Evolutionary conservation across 805 yeast species (phyloP).

Genomic region (Huiozyma naganishii): DNA sequence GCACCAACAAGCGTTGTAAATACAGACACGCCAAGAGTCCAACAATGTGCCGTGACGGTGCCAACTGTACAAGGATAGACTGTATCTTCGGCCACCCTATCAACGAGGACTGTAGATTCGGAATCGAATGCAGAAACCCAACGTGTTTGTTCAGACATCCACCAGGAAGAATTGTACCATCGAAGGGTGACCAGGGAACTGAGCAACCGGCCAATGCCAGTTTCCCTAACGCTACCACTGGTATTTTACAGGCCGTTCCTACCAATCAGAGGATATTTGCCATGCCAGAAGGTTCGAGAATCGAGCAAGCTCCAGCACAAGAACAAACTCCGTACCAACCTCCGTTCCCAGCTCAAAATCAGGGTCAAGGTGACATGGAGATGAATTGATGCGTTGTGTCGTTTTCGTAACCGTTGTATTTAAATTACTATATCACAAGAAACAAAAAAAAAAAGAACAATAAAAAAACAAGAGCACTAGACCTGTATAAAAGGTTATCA

Average conservation of each 20-base stretch:
- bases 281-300: slow-evolving; percentile 59
- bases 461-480: slow-evolving; percentile 2
- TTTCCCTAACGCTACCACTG: slow-evolving; percentile 17
- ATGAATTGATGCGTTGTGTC: neutral
- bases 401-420: neutral
- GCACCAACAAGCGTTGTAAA: slow-evolving; percentile 71
- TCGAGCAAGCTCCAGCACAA: slow-evolving; percentile 54
- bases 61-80: slow-evolving; percentile 64
- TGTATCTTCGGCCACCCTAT: slow-evolving; percentile 80
- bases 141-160: slow-evolving; percentile 74
- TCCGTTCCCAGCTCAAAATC: slow-evolving; percentile 15
- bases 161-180: slow-evolving; percentile 47
- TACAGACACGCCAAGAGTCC: slow-evolving; percentile 74
- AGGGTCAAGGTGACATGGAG: slow-evolving; percentile 18
- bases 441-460: slow-evolving; percentile 4
- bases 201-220: slow-evolving; percentile 9
- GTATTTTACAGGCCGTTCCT: slow-evolving; percentile 12
- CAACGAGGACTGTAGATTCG: slow-evolving; percentile 70
- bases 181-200: neutral
- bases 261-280: slow-evolving; percentile 65
- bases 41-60: slow-evolving; percentile 74
- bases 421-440: slow-evolving; percentile 2
- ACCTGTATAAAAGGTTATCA: neutral
- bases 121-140: slow-evolving; percentile 59
- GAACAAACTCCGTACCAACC: slow-evolving; percentile 22